Conservation (phyloP, 2,329 filamentous ascomycete species). For the Graphiopsis chlorocephala region DNA sequence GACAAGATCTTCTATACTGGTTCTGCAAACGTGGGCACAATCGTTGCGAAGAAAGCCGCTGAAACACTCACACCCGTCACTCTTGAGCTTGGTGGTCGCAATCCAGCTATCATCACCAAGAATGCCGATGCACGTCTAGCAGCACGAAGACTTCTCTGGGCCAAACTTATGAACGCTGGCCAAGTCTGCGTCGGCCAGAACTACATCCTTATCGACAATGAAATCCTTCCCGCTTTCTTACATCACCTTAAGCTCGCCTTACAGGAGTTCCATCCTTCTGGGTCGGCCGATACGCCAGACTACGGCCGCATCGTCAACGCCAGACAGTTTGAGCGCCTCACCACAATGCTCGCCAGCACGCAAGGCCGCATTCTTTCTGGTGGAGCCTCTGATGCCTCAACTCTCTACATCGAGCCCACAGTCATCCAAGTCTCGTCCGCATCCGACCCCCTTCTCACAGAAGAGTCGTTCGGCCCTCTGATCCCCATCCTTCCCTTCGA, state of each 20-base stretch:
- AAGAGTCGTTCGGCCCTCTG: conserved; percentile 93
- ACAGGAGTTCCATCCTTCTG: conserved; percentile 78
- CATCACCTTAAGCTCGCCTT: conserved; percentile 68
- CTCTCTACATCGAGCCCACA: conserved; percentile 86
- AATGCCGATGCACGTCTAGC: conserved; percentile 76
- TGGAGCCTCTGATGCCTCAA: conserved; percentile 74
- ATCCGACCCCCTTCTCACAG: conserved; percentile 72
- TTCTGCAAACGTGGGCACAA: conserved; percentile 65
- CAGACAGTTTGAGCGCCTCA: conserved; percentile 75
- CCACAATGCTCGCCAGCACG: conserved; percentile 83
- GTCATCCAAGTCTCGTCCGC: conserved; percentile 76
- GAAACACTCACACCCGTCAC: conserved; percentile 71
- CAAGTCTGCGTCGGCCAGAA: conserved; percentile 94
- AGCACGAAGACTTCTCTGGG: conserved; percentile 82
- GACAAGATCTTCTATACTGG: conserved; percentile 99
- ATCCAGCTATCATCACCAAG: conserved; percentile 88
- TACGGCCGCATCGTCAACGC: conserved; percentile 78
- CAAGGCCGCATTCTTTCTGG: conserved; percentile 84
- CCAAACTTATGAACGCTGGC: conserved; percentile 80
- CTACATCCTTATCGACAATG: conserved; percentile 80
- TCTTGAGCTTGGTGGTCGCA: conserved; percentile 86
- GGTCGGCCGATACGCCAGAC: conserved; percentile 73
- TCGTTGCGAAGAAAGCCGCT: conserved; percentile 53
- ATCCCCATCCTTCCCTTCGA: conserved; percentile 78
- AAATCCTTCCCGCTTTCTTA: conserved; percentile 69